Evolutionary conservation across 2,329 filamentous ascomycete species (phyloP).

Genomic region (Didymellaceae sp.): DNA sequence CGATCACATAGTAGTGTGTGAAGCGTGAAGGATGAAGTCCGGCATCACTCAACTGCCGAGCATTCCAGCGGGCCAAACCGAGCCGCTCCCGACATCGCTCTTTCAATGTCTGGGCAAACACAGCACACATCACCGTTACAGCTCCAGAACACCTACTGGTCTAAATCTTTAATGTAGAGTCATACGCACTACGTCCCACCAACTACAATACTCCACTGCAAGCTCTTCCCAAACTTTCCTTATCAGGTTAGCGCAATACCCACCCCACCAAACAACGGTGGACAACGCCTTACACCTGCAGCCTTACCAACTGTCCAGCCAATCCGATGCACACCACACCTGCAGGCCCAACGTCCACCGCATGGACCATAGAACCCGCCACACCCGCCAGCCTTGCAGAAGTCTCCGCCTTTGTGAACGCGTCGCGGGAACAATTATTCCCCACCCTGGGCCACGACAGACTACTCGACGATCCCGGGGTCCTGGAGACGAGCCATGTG

Average conservation of each 20-base stretch:
- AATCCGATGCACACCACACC: conserved; percentile 6
- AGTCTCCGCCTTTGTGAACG: conserved; percentile 12
- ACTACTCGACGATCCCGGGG: neutral
- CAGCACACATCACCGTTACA: neutral
- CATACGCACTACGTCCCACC: neutral
- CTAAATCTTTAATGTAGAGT: neutral
- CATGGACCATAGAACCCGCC: conserved; percentile 12
- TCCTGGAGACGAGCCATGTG: neutral
- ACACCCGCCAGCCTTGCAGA: conserved; percentile 3
- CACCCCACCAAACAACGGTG: neutral
- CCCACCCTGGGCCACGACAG: conserved; percentile 6
- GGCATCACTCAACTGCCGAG: neutral
- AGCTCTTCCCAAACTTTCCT: neutral
- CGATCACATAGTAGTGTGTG: no score
- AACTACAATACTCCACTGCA: neutral
- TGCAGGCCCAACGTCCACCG: neutral
- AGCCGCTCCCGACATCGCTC: conserved; percentile 12
- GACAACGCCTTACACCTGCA: conserved; percentile 4
- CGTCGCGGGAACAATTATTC: conserved; percentile 14
- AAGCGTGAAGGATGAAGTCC: no score
- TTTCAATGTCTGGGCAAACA: conserved; percentile 7
- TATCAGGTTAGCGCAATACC: neutral
- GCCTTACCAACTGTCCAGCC: neutral
- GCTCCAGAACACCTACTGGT: neutral
- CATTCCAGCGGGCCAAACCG: neutral